A percentile compares a stretch with the other conserved stretches of the same genome.
Evolutionary conservation across 169 alveolate genomes (phyloP).

Genomic region (Eimeria falciformis): DNA sequence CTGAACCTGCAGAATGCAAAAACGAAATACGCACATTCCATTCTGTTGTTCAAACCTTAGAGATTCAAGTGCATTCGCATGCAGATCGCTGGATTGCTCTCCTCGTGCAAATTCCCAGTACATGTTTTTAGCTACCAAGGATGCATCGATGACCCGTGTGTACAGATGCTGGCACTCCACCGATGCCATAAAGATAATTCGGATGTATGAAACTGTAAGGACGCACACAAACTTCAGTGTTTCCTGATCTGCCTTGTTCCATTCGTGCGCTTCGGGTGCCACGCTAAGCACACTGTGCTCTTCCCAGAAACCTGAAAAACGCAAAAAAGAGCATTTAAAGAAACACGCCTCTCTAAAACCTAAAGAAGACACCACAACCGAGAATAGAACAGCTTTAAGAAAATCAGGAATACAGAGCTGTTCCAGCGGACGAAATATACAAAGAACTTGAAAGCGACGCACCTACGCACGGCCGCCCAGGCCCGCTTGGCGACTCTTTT

Average conservation of each 20-base stretch:
- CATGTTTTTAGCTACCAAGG: too few relatives aligned
- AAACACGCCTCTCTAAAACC: neutral
- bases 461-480: slow-evolving; percentile 53
- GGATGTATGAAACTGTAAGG: too few relatives aligned
- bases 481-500: slow-evolving; percentile 24
- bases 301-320: slow-evolving; percentile 47
- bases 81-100: too few relatives aligned
- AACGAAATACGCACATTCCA: neutral
- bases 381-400: neutral
- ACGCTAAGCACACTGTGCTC: slow-evolving; percentile 64
- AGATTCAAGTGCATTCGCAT: too few relatives aligned
- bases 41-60: too few relatives aligned
- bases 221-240: slow-evolving; percentile 49
- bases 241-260: slow-evolving; percentile 33
- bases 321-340: neutral
- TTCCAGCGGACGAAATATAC: neutral
- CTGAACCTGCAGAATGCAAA: neutral
- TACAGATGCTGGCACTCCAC: too few relatives aligned
- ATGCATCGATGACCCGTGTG: too few relatives aligned
- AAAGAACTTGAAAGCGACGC: neutral
- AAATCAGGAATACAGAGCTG: too few relatives aligned
- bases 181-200: too few relatives aligned
- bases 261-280: slow-evolving; percentile 45
- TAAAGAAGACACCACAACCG: neutral
- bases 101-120: too few relatives aligned